Conservation (phyloP, 805 yeast genomes). For the Saccharomycopsis sp. region DNA sequence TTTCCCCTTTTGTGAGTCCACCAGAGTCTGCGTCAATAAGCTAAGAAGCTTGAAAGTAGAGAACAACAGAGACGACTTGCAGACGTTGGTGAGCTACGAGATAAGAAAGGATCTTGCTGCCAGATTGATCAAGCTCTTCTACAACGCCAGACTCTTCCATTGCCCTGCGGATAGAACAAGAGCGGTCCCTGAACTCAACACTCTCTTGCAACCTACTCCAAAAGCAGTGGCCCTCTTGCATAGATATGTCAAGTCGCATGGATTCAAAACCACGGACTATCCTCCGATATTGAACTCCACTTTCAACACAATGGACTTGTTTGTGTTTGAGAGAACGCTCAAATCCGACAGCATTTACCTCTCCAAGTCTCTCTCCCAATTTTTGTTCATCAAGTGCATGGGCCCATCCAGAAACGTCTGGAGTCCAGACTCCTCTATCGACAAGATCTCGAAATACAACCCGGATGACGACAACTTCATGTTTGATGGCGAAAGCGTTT, state of each 20-base stretch:
- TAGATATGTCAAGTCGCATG: conserved; percentile 48
- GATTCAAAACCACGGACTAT: conserved; percentile 32
- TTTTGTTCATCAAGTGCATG: conserved; percentile 53
- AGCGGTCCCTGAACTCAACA: conserved; percentile 33
- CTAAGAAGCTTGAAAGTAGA: conserved; percentile 44
- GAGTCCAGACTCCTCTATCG: conserved; percentile 48
- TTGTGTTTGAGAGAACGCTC: conserved; percentile 56
- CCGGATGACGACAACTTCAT: conserved; percentile 24
- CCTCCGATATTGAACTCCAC: conserved; percentile 45
- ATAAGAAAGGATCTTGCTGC: conserved; percentile 43
- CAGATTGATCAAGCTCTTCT: conserved; percentile 41
- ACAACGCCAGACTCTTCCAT: conserved; percentile 57
- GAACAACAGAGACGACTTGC: conserved; percentile 40
- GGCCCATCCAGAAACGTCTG: conserved; percentile 67
- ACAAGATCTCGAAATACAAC: conserved; percentile 26
- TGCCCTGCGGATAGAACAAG: conserved; percentile 69
- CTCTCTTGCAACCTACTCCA: conserved; percentile 74
- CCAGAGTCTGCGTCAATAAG: conserved; percentile 40
- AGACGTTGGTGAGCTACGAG: conserved; percentile 45
- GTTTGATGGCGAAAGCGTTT: conserved; percentile 19
- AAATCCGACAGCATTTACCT: conserved; percentile 48
- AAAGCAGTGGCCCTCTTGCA: conserved; percentile 74
- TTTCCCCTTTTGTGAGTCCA: conserved; percentile 49
- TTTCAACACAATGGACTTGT: conserved; percentile 64
- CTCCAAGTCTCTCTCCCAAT: conserved; percentile 54